Evolutionary conservation across 306 rosid genomes (phyloP).

Genomic region (Styphnolobium japonicum): DNA sequence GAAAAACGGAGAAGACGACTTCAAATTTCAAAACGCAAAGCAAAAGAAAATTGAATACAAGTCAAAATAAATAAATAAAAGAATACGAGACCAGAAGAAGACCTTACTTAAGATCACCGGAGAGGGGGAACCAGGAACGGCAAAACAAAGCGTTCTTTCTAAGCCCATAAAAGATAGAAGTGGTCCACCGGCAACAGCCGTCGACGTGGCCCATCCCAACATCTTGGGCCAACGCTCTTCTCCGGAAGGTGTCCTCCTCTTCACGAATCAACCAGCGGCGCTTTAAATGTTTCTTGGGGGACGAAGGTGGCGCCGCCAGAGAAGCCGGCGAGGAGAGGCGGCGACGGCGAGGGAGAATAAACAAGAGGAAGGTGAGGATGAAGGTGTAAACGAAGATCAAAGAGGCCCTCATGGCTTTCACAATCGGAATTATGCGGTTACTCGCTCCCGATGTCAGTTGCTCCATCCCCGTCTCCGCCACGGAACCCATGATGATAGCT

Average conservation of each 20-base stretch:
- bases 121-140: slow-evolving; percentile 80
- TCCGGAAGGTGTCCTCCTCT: slow-evolving; percentile 75
- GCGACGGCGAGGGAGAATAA: slow-evolving; percentile 63
- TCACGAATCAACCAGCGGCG: slow-evolving; percentile 59
- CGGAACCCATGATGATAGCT: slow-evolving; percentile 53
- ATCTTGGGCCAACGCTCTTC: slow-evolving; percentile 77
- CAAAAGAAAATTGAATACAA: background rate
- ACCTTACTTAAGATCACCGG: slow-evolving; percentile 62
- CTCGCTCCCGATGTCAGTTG: slow-evolving; percentile 97
- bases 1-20: background rate
- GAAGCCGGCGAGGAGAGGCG: slow-evolving; percentile 20
- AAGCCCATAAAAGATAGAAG: slow-evolving; percentile 68
- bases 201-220: slow-evolving; percentile 58
- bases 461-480: slow-evolving; percentile 67
- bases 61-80: background rate
- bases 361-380: slow-evolving; percentile 55
- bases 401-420: slow-evolving; percentile 57
- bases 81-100: background rate
- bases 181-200: slow-evolving; percentile 47
- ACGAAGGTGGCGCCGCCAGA: slow-evolving; percentile 22
- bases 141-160: slow-evolving; percentile 69
- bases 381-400: slow-evolving; percentile 59
- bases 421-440: slow-evolving; percentile 88
- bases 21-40: background rate
- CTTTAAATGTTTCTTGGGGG: slow-evolving; percentile 50